phyloP scores from a whole-genome alignment of 75 land plant genomes.

The Sequoia sempervirens region DNA sequence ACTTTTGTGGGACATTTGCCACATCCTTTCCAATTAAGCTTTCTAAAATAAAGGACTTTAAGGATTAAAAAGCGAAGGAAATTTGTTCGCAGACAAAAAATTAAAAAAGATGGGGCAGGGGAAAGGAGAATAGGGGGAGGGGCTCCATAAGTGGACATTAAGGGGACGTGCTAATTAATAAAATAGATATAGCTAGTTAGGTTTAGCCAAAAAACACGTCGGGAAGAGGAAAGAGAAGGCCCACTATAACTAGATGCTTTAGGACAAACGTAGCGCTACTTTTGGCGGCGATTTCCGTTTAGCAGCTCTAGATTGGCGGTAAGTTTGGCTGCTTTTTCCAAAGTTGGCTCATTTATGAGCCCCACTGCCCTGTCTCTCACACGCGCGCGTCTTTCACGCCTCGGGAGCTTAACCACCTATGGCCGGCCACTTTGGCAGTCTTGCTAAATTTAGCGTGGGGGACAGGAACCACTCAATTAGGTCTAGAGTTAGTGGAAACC shows the following conservation, averaged over 20 bases:
- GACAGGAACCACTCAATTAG: background rate
- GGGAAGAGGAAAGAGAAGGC: background rate
- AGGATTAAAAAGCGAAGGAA: background rate
- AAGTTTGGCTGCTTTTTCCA: too few relatives aligned
- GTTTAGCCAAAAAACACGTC: background rate
- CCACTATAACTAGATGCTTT: background rate
- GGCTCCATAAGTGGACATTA: background rate
- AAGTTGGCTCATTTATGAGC: background rate
- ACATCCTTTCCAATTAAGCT: background rate
- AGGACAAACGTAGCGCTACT: background rate
- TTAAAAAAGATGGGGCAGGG: background rate
- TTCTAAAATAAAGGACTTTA: background rate
- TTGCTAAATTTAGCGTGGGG: constrained; percentile 1
- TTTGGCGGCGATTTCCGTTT: background rate
- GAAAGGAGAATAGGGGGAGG: background rate
- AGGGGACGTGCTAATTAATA: background rate
- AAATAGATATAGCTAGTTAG: background rate
- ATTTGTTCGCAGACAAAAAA: background rate
- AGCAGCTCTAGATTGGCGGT: background rate
- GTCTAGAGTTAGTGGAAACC: background rate
- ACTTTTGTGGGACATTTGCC: background rate
- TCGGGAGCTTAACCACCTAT: constrained; percentile 4
- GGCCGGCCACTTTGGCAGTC: constrained; percentile 2
- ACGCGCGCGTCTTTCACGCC: constrained; percentile 7
- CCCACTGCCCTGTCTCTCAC: background rate